A percentile compares a stretch with the other conserved stretches of the same genome.
These are phyloP conservation scores for Sarocladium brachiariae DNA, from an alignment of 2,329 filamentous ascomycete species.

Conservation along the genomic window DNA sequence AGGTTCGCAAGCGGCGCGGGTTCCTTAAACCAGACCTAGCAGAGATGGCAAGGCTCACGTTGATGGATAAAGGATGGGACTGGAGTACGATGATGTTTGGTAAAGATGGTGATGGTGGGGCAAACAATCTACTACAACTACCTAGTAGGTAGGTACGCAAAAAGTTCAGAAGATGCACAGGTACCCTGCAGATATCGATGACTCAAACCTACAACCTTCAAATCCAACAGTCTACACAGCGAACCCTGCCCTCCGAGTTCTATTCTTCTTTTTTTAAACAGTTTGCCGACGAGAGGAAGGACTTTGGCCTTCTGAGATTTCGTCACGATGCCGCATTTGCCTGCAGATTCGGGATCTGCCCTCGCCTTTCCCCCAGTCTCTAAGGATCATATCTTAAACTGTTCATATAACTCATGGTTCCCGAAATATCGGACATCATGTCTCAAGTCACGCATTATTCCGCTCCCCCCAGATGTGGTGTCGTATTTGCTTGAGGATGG, in stretches of 20 bases:
- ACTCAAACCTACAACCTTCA: not conserved
- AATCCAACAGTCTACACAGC: not conserved
- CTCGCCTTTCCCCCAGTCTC: conserved; percentile 77
- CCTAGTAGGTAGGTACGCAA: not conserved
- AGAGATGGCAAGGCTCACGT: too few species aligned
- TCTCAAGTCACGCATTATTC: conserved; percentile 79
- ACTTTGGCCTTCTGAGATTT: not conserved
- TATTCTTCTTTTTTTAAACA: not conserved
- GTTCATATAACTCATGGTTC: conserved; percentile 91
- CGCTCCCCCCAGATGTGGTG: conserved; percentile 68
- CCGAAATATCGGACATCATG: conserved; percentile 73
- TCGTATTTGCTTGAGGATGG: conserved; percentile 87
- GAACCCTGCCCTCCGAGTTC: too few species aligned
- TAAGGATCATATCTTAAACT: conserved; percentile 83
- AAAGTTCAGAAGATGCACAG: not conserved
- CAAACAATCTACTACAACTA: not conserved
- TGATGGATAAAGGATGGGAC: too few species aligned
- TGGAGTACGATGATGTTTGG: not conserved
- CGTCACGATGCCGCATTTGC: conserved; percentile 28
- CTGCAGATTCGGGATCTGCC: conserved; percentile 16
- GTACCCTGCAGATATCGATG: conserved; percentile 5
- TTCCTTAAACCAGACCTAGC: too few species aligned
- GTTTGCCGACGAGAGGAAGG: too few species aligned
- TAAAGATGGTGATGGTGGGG: conserved; percentile 2
- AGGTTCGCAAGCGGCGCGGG: too few species aligned